These are phyloP conservation scores for Penicillium corylophilum DNA, from an alignment of 2,329 filamentous ascomycete species.

Conservation along the genomic window DNA sequence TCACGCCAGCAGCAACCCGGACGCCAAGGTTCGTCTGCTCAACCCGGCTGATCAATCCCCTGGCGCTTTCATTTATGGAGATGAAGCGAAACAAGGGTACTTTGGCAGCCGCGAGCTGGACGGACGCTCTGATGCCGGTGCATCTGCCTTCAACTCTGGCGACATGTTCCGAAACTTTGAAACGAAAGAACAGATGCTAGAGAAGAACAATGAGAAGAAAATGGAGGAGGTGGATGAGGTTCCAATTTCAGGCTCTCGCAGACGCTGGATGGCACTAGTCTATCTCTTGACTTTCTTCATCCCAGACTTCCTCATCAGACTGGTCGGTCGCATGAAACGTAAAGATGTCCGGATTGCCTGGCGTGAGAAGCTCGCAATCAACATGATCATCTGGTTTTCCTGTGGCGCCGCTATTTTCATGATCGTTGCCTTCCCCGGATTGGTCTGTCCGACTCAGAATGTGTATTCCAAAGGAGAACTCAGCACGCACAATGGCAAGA, in stretches of 20 bases:
- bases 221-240: slow-evolving; percentile 88
- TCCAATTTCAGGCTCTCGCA: slow-evolving; percentile 73
- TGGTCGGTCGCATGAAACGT: slow-evolving; percentile 79
- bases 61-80: slow-evolving; percentile 63
- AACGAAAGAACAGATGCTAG: slow-evolving; percentile 88
- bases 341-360: slow-evolving; percentile 91
- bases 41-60: slow-evolving; percentile 49
- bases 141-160: slow-evolving; percentile 83
- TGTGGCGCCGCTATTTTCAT: slow-evolving; percentile 81
- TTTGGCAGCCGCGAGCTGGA: slow-evolving; percentile 80
- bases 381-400: slow-evolving; percentile 90
- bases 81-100: slow-evolving; percentile 76
- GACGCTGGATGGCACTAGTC: slow-evolving; percentile 85
- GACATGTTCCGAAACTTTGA: slow-evolving; percentile 99
- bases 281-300: slow-evolving; percentile 82
- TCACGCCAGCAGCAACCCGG: slow-evolving; percentile 48
- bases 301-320: slow-evolving; percentile 77
- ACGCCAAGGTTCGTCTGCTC: slow-evolving; percentile 59
- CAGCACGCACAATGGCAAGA: slow-evolving; percentile 69
- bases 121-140: slow-evolving; percentile 84
- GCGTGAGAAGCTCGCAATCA: slow-evolving; percentile 97
- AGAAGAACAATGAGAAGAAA: slow-evolving; percentile 88
- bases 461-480: slow-evolving; percentile 81
- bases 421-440: slow-evolving; percentile 78
- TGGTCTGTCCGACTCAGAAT: slow-evolving; percentile 89